Evolutionary conservation across 1,284 basidiomycete genomes (phyloP), one percentile per base, ranked within the genome.

Genomic region (Ceratobasidium sp.): DNA sequence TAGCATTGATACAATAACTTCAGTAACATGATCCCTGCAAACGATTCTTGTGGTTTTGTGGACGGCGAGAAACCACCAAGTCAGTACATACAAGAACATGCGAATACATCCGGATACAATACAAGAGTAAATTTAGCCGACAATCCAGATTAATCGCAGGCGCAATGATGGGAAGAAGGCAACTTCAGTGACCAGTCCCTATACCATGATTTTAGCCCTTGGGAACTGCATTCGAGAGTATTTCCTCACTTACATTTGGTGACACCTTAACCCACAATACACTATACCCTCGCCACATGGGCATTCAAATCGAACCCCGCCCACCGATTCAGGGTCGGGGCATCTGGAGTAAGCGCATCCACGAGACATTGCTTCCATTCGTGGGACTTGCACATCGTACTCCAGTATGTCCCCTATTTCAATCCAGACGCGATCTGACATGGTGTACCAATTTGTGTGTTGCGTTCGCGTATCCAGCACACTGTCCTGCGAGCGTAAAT

Each of bases 261-360:
- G 56, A 25, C 56, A 57, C 4, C 56, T 14, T n/a, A 21, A 23
- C 8, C 56, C 29, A 33, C 56, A 57, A 25, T 57, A 57, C 2
- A 57, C 56, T 9, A 33, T 21, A 44, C 56, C 56, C 3, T 16
- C 33, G 27, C 42, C 19, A n/a, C 56, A 57, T 3, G 39, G 39
- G 11, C 56, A 57, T 23, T 57, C 56, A 25, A 57, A 57, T 25
- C 39, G 13, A 1, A 54, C 52, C 7, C 27, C 52, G 29, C 19
- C 16, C 16, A 33, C 54, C 11, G 27, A 13, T n/a, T 56, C 30
- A 6, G 54, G 54, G 19, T 56, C 54, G 21, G 54, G n/a, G 21
- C 54, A 56, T 23, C 54, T 56, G 13, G 54, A 5, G 21, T 56
- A 36, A n/a, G 30, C 54, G n/a, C 54, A 56, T 23, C 54, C 54